Evolutionary conservation across 176 grass and related monocot species (phyloP), one percentile per base, ranked within the genome.

Genomic region (Cenchrus purpureus): DNA sequence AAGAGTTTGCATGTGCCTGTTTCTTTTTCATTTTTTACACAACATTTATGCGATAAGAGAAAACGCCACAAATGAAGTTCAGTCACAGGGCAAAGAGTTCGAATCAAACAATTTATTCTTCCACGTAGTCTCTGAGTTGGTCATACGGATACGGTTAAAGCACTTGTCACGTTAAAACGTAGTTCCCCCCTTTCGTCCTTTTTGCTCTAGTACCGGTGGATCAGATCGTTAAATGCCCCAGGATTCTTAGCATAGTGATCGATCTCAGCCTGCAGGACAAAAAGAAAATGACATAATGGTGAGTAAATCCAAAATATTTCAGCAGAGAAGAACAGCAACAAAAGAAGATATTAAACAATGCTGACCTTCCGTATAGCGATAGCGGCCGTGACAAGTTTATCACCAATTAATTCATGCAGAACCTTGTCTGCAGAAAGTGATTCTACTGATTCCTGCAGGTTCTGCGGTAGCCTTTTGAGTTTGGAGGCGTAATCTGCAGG

Each of bases 321-420:
- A 2, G 40, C 7, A 49, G 2, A 58, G 28, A 68, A 69, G 1
- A 48, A 87, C 50, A 8, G 67, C 20, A 45, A 69, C 8, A 57
- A 48, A 58, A 16, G 20, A 14, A 29, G 45, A 43, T 79, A 13
- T 32, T 17, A 28, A 55, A 34, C 42, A 71, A 19, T 70, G n/a
- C 79, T 79, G 48, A 99, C 97, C 93, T 91, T 94, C 72, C 97
- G 89, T 74, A 99, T 77, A 28, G 78, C 93, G 74, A 94, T 89
- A 58, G 93, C 58, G 46, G 89, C 88, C 75, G 90, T 89, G 51
- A 99, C 84, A 25, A 99, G 86, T 45, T 96, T 85, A 82, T 96
- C 83, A 45, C 97, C 97, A 57, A 99, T 89, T 77, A 96, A 63
- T 32, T 96, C 84, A 70, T 91, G 91, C 44, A 99, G 84, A 79